Conservation (phyloP, 257 asterid species). For the Leptodermis oblonga region DNA sequence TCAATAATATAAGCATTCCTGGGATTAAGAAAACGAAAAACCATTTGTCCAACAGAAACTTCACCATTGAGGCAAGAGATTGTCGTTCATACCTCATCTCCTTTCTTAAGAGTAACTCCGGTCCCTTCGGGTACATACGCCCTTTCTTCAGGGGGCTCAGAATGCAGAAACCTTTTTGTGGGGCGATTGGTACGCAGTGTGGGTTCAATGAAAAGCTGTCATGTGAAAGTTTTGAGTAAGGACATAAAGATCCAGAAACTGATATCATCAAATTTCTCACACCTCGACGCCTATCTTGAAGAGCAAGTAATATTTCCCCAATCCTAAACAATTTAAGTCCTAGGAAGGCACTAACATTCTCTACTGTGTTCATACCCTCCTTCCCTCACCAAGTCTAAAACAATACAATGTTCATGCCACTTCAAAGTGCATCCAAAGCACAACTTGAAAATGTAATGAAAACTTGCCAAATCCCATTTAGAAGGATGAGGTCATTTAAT, state of each 20-base stretch:
- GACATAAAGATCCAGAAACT: constrained; percentile 11
- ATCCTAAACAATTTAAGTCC: background rate
- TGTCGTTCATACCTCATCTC: constrained; percentile 67
- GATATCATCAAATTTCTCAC: background rate
- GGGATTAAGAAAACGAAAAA: background rate
- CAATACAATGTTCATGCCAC: background rate
- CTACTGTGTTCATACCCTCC: background rate
- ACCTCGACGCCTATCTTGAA: background rate
- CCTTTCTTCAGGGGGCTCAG: constrained; percentile 64
- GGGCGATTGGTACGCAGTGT: constrained; percentile 70
- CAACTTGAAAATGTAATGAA: background rate
- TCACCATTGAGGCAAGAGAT: background rate
- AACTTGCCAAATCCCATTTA: no score
- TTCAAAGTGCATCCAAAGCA: background rate
- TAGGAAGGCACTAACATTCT: background rate
- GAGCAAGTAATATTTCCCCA: background rate
- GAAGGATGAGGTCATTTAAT: no score
- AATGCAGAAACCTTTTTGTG: constrained; percentile 51
- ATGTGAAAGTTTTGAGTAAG: background rate
- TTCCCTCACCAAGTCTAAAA: background rate
- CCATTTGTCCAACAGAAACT: background rate
- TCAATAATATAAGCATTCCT: background rate
- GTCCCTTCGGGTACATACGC: constrained; percentile 55
- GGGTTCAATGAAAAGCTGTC: constrained; percentile 83
- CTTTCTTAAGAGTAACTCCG: constrained; percentile 72